Evolutionary conservation across 225 moss, liverwort and hornwort genomes (phyloP), one percentile per base, ranked within the genome.

Genomic region (Sphagnum tenellum): DNA sequence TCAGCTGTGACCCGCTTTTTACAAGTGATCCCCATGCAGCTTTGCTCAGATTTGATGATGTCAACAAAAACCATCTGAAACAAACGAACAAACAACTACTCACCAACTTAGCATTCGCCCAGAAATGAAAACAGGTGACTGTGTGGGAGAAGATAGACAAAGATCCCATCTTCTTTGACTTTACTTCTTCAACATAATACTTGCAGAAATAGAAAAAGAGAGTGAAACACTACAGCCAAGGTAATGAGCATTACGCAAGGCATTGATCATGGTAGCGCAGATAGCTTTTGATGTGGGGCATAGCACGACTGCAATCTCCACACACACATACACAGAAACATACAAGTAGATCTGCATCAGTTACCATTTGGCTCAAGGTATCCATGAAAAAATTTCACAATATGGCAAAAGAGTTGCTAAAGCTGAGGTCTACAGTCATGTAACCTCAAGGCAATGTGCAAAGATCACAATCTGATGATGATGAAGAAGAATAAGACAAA

Each of bases 201-300:
- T 29, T 29, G 29, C 29, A 1, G 29, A 29, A 29, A 29, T 29
- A 29, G 29, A 29, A 29, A 29, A 29, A 29, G 29, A 29, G 29
- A 29, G 29, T 29, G 29, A 29, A 29, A 29, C 29, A 29, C 29
- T 14, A 64, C 50, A 50, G 29, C 3, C 57, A 44, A 59, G 47
- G 4, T 47, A 45, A 70, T 48, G 46, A 5, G 12, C n/a, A 83
- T 88, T 80, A 92, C 82, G 93, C 90, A 60, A 99, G 60, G 49
- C 72, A 78, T 74, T 99, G 93, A 45, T 76, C 86, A 13, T 77
- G 80, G 71, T 91, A 93, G 45, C 98, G 98, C 65, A 84, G 77
- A 67, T 83, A 99, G 8, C 92, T 87, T 75, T 99, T 99, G 57
- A 99, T 90, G 67, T 99, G 98, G 7, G 98, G 98, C 48, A 93